Evolutionary conservation across 140 eudicot genomes (phyloP).

Genomic region (Anethum foeniculum): DNA sequence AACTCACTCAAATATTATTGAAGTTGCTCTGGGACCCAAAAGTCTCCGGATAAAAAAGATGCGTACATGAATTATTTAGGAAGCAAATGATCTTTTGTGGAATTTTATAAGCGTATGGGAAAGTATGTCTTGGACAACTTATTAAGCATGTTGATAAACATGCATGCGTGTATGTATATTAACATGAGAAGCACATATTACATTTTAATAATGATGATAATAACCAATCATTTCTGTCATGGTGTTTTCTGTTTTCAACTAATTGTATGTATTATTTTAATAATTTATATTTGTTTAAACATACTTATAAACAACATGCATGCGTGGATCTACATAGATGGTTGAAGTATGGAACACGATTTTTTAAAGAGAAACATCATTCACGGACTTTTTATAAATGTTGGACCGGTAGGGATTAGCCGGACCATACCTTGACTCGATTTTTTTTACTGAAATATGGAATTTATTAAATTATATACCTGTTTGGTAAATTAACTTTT

Average conservation of each 20-base stretch:
- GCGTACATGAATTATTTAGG: background rate
- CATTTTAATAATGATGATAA: background rate
- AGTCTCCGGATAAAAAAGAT: background rate
- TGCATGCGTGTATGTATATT: conserved; percentile 12
- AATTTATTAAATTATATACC: no score
- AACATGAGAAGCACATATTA: conserved; percentile 1
- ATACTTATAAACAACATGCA: background rate
- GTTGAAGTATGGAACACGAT: background rate
- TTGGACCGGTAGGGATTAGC: no score
- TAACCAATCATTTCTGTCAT: background rate
- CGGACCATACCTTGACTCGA: no score
- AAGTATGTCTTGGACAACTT: background rate
- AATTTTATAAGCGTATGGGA: background rate
- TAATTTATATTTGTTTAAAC: background rate
- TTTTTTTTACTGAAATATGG: no score
- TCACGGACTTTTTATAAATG: background rate
- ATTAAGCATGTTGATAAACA: background rate
- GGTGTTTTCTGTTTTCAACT: background rate
- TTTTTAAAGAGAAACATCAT: background rate
- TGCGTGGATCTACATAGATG: background rate
- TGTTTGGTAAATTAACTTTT: no score
- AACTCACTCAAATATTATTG: no score
- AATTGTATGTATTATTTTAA: background rate
- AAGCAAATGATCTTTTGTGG: conserved; percentile 3
- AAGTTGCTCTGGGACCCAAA: no score